Percentiles rank a stretch among this genome's conserved stretches.
phyloP scores from a whole-genome alignment of 148 eudicot species.

The Beta vulgaris region DNA sequence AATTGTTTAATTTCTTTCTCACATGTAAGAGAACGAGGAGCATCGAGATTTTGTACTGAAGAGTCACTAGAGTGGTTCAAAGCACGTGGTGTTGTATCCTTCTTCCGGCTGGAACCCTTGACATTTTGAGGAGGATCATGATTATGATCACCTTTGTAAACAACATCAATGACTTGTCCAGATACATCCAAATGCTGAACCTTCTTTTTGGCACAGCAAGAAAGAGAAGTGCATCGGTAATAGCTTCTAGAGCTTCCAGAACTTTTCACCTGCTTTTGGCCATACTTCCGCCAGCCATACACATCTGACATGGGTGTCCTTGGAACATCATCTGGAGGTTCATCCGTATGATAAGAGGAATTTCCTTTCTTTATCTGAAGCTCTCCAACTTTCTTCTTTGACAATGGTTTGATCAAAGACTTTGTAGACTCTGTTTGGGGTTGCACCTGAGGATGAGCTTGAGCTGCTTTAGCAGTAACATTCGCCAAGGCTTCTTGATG shows the following conservation, averaged over 20 bases:
- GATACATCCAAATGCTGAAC: conserved; percentile 61
- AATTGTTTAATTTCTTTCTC: conserved; percentile 29
- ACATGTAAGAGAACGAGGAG: conserved; percentile 28
- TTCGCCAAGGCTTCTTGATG: conserved; percentile 42
- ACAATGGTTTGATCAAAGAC: conserved; percentile 27
- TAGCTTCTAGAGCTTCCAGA: conserved; percentile 82
- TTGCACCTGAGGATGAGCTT: conserved; percentile 32
- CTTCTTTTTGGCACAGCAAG: conserved; percentile 71
- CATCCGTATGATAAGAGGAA: conserved; percentile 5
- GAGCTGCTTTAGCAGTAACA: conserved; percentile 43
- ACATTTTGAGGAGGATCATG: conserved; percentile 64
- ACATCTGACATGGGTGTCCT: conserved; percentile 53
- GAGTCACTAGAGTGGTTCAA: conserved; percentile 15
- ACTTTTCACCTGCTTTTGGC: conserved; percentile 86
- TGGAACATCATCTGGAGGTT: conserved; percentile 19
- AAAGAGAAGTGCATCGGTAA: conserved; percentile 59
- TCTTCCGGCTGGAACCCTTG: conserved; percentile 39
- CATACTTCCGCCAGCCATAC: conserved; percentile 84
- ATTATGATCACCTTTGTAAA: conserved; percentile 65
- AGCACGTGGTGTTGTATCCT: conserved; percentile 25
- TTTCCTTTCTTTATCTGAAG: neutral
- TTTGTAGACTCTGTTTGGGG: conserved; percentile 26
- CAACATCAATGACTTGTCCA: conserved; percentile 42
- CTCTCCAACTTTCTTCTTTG: conserved; percentile 28
- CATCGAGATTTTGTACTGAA: conserved; percentile 26